Percentiles rank a stretch among this genome's conserved stretches.
These are phyloP conservation scores for Ilex asprella DNA, from an alignment of 257 asterid genomes.

Conservation along the genomic window DNA sequence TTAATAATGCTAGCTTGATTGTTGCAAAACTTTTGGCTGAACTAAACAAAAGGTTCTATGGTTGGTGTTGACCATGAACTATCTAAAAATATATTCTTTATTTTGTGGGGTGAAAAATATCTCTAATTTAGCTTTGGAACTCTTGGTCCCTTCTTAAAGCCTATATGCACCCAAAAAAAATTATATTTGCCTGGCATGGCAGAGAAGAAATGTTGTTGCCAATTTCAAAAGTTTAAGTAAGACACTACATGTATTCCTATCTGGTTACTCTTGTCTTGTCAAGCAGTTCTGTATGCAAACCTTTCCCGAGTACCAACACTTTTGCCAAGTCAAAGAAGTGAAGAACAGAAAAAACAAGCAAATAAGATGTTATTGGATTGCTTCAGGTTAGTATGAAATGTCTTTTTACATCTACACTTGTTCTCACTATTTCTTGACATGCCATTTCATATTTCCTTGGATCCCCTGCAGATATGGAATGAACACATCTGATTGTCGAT, in stretches of 20 bases:
- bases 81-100: too few relatives aligned
- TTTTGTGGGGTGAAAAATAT: too few relatives aligned
- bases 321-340: constrained; percentile 65
- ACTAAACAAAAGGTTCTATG: too few relatives aligned
- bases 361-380: constrained; percentile 71
- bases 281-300: constrained; percentile 67
- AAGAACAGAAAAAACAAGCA: constrained; percentile 66
- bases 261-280: constrained; percentile 5
- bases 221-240: background rate
- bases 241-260: background rate
- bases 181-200: too few relatives aligned
- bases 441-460: constrained; percentile 10
- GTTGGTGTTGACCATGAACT: background rate
- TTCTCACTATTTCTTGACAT: constrained; percentile 16
- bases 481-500: constrained; percentile 55
- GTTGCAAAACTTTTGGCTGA: background rate
- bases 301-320: constrained; percentile 54
- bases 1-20: background rate
- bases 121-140: background rate
- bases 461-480: constrained; percentile 58
- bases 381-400: constrained; percentile 45
- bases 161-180: too few relatives aligned
- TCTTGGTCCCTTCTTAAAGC: background rate
- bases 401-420: constrained; percentile 5
- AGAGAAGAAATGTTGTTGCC: background rate